phyloP scores from a whole-genome alignment of 163 green algal genomes.

The Dunaliella salina region DNA sequence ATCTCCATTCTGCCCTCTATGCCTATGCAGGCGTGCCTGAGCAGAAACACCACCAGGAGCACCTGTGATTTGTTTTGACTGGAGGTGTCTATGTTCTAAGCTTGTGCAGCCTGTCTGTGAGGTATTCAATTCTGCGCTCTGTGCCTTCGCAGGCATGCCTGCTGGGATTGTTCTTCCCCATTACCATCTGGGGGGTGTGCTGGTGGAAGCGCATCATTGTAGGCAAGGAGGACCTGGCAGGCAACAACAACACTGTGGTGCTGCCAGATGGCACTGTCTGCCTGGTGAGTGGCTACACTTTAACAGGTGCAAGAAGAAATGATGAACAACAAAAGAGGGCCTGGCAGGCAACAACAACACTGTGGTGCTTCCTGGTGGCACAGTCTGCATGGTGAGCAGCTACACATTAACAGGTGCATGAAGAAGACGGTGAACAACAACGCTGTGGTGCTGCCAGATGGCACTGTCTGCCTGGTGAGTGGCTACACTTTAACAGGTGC shows the following conservation, averaged over 20 bases:
- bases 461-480: background rate
- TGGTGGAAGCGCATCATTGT: conserved; percentile 13
- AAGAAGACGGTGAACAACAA: no score
- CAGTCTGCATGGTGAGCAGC: no score
- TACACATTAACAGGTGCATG: no score
- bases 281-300: background rate
- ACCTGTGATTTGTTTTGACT: no score
- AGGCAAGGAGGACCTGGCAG: conserved; percentile 7
- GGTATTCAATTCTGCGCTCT: background rate
- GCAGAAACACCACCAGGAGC: no score
- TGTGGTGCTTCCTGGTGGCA: no score
- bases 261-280: conserved; percentile 27
- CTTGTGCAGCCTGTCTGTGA: background rate
- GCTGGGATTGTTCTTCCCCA: background rate
- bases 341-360: background rate
- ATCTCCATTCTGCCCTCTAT: no score
- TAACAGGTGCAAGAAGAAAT: background rate
- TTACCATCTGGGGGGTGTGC: background rate
- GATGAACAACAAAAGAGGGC: background rate
- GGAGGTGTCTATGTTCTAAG: background rate
- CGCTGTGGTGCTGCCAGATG: background rate
- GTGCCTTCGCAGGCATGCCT: background rate
- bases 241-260: background rate
- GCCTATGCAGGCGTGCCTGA: no score
- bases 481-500: background rate